A percentile compares a stretch with the other conserved stretches of the same genome.
These are phyloP conservation scores for Jatropha podagrica DNA, from an alignment of 441 rosid species.

Conservation along the genomic window DNA sequence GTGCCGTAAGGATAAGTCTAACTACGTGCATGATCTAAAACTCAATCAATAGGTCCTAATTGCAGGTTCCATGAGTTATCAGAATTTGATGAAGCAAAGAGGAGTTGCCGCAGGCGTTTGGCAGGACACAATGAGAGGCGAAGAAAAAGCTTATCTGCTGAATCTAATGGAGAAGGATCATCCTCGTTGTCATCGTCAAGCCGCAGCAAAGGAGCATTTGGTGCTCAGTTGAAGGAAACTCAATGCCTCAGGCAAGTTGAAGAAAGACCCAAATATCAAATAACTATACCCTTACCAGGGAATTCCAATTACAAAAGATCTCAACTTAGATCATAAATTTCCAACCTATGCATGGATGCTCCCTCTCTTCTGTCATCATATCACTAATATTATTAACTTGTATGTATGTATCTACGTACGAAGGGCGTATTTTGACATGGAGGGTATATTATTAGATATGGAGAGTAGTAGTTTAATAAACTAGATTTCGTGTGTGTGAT, in stretches of 20 bases:
- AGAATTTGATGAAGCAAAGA: constrained; percentile 56
- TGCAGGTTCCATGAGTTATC: constrained; percentile 52
- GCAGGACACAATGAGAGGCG: constrained; percentile 62
- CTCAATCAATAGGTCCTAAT: too few species aligned
- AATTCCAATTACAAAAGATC: constrained; percentile 52
- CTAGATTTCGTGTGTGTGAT: neutral
- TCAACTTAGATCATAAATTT: constrained; percentile 44
- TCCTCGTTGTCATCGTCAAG: constrained; percentile 31
- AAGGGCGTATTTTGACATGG: neutral
- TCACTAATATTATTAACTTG: neutral
- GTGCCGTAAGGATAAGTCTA: too few species aligned
- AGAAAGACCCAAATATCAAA: constrained; percentile 42
- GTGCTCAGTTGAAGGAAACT: constrained; percentile 31
- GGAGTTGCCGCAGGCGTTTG: constrained; percentile 57
- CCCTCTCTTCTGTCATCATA: constrained; percentile 85
- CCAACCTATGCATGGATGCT: constrained; percentile 29
- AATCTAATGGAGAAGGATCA: constrained; percentile 31
- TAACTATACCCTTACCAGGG: constrained; percentile 28
- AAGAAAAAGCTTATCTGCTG: constrained; percentile 42
- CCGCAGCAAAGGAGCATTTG: constrained; percentile 26
- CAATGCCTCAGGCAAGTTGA: constrained; percentile 41
- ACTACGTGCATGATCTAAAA: too few species aligned
- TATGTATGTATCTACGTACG: neutral
- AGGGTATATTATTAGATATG: neutral
- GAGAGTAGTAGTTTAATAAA: neutral